Base-by-base conservation (phyloP, 106 monocot genomes). In the Posidonia australis region DNA sequence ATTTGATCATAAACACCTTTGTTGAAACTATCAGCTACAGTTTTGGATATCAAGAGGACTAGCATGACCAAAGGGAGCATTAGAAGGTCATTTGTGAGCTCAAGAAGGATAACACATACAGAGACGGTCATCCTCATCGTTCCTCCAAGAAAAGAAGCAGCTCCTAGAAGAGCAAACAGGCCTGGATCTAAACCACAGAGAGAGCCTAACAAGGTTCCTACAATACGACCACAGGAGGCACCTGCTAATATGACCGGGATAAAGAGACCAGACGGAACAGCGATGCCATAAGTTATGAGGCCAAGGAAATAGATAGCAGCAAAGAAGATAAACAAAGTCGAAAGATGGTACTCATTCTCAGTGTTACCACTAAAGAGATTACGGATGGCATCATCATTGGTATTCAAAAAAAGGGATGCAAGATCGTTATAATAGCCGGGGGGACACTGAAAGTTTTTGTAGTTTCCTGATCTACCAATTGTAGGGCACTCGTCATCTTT, bases 81-180 rank as follows among this genome's bases (percentile, higher is more conserved):
- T 24, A 69, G 67, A 24, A 85, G 85, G 42, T 81, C 73, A 54
- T 81, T 78, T 36, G 85, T 85, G 46, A 85, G 81, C 59, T 85
- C 81, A 0, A 85, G 78, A n/a, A 85, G 81, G 43, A 85, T 85
- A 9, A 85, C 73, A 23, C 85, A 85, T 1, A 85, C 78, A 0
- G 85, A 85, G 51, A 85, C 85, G 0, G 85, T 85, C 85, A 85
- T 85, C 64, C 85, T 78, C 85, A 85, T 81, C 2, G 85, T 85
- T 23, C 85, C 85, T 16, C 85, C 85, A 43, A 85, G 85, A 56
- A 85, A 78, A 2, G 85, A 72, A 0, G 85, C 81, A 1, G 85
- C 72, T 10, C 85, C 81, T 14, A 85, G 69, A 14, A 85, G 78
- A 1, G 85, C 76, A 51, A 78, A 85, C 19, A 85, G 75, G 0